Evolutionary conservation across 805 yeast species (phyloP), one percentile per base, ranked within the genome.

Genomic region (Cyberlindnera saturnus): DNA sequence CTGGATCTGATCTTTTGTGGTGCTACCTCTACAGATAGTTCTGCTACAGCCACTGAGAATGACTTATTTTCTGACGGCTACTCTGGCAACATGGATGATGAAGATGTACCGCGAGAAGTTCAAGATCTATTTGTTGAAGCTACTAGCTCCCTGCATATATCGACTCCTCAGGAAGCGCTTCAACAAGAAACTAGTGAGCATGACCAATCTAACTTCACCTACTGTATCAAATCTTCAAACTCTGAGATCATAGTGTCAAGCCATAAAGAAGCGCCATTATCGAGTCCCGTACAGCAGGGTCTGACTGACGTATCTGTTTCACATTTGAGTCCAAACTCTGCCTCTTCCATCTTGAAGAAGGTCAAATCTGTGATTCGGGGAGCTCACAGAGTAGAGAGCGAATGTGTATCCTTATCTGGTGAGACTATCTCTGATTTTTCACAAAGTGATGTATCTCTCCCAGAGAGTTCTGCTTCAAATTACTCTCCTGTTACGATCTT

Each of bases 401-500:
- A 18, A 5, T n/a, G 18, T 8, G 34, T 15, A 4, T 7, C 17
- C 31, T 31, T 15, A n/a, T 23, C 28, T 23, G 28, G 4, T 23
- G 28, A 23, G 10, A 23, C 28, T 13, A 9, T 10, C 28, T 23
- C 49, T 10, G 45, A 41, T 23, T 23, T 23, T 23, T 5, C 11
- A 23, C 28, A 23, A 23, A 23, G 28, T 23, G 28, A 23, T 9
- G 28, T 9, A 9, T 23, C 28, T 23, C 28, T 1, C 28, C 28
- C 28, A n/a, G 38, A 15, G 7, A 13, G 18, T 23, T 36, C 32
- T 23, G 10, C 28, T 17, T 42, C 43, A 3, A 28, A 40, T 19
- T 43, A 34, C 23, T 39, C 45, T 8, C 49, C 52, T 9, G 44
- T 45, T 9, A 39, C 46, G 1, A 41, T 48, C 3, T 19, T 38